Conservation (phyloP, 768 basidiomycete species). For the Boletus vinaceobasis region DNA sequence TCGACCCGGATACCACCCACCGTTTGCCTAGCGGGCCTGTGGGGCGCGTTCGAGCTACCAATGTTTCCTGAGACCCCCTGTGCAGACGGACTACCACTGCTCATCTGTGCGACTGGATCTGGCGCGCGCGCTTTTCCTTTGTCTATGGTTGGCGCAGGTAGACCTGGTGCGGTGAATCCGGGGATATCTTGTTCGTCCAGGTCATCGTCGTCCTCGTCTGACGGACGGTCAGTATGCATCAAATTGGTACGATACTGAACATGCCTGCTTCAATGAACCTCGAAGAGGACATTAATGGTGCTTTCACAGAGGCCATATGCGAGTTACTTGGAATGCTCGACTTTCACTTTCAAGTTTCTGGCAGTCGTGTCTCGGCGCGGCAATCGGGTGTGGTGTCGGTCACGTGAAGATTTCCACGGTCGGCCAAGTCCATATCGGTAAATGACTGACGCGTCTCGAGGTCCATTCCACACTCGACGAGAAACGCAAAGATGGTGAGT, state of each 20-base stretch:
- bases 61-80: constrained; percentile 68
- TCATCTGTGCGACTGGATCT: constrained; percentile 47
- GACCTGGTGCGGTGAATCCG: constrained; percentile 65
- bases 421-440: constrained; percentile 34
- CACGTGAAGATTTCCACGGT: constrained; percentile 25
- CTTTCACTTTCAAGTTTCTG: background rate
- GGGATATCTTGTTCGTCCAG: constrained; percentile 80
- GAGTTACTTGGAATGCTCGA: background rate
- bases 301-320: constrained; percentile 30
- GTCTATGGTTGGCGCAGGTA: constrained; percentile 44
- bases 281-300: constrained; percentile 59
- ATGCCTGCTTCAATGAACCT: constrained; percentile 81
- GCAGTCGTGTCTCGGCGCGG: constrained; percentile 12
- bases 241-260: background rate
- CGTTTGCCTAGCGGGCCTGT: constrained; percentile 52
- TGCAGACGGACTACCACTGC: constrained; percentile 30
- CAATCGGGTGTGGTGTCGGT: constrained; percentile 5
- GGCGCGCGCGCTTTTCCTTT: constrained; percentile 73
- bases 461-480: background rate
- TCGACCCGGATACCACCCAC: constrained; percentile 88
- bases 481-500: constrained; percentile 24
- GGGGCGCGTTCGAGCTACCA: constrained; percentile 45
- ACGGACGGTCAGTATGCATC: constrained; percentile 1
- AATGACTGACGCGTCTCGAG: constrained; percentile 51
- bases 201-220: constrained; percentile 74